Evolutionary conservation across 75 land plant species (phyloP), one percentile per base, ranked within the genome.

Genomic region (Picea sitchensis): DNA sequence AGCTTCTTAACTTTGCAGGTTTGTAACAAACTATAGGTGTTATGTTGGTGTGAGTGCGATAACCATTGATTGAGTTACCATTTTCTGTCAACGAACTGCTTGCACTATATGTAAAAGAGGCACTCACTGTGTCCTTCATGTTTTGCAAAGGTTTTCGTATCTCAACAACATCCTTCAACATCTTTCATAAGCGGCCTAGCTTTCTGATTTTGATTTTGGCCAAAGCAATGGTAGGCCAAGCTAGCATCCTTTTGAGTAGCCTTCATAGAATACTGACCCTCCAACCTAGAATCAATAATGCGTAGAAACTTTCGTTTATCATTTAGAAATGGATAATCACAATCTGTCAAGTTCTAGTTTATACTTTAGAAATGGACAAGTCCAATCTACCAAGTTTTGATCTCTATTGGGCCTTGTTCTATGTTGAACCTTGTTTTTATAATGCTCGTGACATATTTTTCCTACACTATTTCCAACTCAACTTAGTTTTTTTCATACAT

Each of bases 281-380:
- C 88, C 44, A 86, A 54, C n/a, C 59, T 77, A 3, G 83, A 86
- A 73, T 87, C 89, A 61, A 87, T 81, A 34, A 87, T 73, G 18
- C 77, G 62, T 57, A 14, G 13, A 2, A 87, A 58, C 62, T 72
- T 81, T 51, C 84, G 72, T 5, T 18, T 31, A 59, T 87, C 84
- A 58, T 75, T 82, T n/a, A 87, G 61, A 51, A 47, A 69, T 0
- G 80, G 76, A 59, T 79, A 54, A 32, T 72, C 87, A 87, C 89
- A 87, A 14, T 87, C 89, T 26, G 80, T 84, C 56, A 87, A 74
- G 72, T 85, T 84, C 58, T 87, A 26, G 26, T 26, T 26, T 26
- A 26, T 26, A 26, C 0, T 26, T 26, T 26, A 26, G 26, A 26
- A 26, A 26, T 26, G 26, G 26, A 26, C 26, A 26, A 26, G 26